Base-by-base conservation (phyloP, 2,329 filamentous ascomycete species). In the Penicillium sp. region DNA sequence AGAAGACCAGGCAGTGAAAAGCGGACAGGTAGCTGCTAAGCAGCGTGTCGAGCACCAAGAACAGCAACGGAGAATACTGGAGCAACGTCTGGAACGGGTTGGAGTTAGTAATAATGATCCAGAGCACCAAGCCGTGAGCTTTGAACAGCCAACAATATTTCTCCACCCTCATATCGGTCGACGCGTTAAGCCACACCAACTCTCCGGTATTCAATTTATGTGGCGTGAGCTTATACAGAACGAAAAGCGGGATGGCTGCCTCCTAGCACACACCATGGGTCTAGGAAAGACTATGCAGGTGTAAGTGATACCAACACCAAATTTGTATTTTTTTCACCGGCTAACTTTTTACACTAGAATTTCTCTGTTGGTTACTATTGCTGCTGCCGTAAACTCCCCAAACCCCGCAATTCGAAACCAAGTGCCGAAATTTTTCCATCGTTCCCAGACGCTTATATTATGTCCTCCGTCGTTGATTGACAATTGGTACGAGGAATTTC, bases 221-320 rank as follows among this genome's bases (percentile, higher is more conserved):
- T 97, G 92, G 91, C 86, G 91, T 62, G 88, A 93, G 61, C 77
- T 96, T 46, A 83, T 93, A 5, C 79, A 81, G 30, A 81, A 85
- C 55, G 74, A 79, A 3, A 74, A 77, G 5, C 79, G 80, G 18
- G 86, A 91, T 70, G 91, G 91, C 2, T 95, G 90, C 66, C 79
- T 96, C 12, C 78, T 96, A 20, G 89, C 91, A 5, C 91, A 96
- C 69, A 90, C 89, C 0, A 96, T 96, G 91, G 92, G 92, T 1
- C 75, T 96, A 2, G 91, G 91, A 16, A 97, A 96, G 75, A 95
- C 91, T 0, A 91, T 96, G 86, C 91, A 96, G 74, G 83, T 91
- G 76, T 80, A 72, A 73, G 77, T 74, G 26, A 33, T 16, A 24
- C 23, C 16, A 35, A 21, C 16, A 26, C 12, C 21, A 33, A 23